phyloP scores from a whole-genome alignment of 176 grass and related monocot genomes.

The Eleusine indica region DNA sequence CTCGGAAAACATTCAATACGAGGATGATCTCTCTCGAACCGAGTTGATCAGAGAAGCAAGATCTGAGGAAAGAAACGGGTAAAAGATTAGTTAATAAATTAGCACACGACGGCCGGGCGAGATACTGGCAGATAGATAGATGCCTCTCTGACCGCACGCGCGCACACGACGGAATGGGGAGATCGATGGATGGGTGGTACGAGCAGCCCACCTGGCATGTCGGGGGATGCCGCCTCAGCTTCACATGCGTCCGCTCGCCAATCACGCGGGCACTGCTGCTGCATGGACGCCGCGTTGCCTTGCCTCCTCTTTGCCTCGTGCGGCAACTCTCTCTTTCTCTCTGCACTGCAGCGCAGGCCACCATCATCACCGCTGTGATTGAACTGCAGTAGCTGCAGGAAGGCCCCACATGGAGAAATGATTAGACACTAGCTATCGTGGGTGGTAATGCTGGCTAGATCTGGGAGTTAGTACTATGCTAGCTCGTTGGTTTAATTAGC shows the following conservation, averaged over 20 bases:
- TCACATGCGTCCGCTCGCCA: conserved; percentile 31
- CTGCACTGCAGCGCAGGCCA: background rate
- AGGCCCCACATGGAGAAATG: conserved; percentile 29
- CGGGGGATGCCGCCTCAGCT: background rate
- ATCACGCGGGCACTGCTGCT: background rate
- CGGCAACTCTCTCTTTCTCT: background rate
- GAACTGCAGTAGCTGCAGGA: background rate
- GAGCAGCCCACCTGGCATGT: conserved; percentile 33
- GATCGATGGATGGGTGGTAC: background rate
- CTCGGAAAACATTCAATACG: background rate
- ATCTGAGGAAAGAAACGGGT: too few species aligned
- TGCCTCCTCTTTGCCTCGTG: background rate
- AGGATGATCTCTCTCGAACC: background rate
- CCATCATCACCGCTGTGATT: background rate
- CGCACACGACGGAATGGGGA: background rate
- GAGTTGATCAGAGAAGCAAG: background rate
- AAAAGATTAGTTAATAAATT: too few species aligned
- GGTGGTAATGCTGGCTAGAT: background rate
- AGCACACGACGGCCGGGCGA: too few species aligned
- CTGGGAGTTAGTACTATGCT: background rate
- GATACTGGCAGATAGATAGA: too few species aligned
- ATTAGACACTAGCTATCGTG: conserved; percentile 15
- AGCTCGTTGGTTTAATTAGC: too few species aligned
- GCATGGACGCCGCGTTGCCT: background rate
- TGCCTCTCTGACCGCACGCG: too few species aligned